phyloP scores from a whole-genome alignment of 768 basidiomycete species.

The Pholiota molesta region DNA sequence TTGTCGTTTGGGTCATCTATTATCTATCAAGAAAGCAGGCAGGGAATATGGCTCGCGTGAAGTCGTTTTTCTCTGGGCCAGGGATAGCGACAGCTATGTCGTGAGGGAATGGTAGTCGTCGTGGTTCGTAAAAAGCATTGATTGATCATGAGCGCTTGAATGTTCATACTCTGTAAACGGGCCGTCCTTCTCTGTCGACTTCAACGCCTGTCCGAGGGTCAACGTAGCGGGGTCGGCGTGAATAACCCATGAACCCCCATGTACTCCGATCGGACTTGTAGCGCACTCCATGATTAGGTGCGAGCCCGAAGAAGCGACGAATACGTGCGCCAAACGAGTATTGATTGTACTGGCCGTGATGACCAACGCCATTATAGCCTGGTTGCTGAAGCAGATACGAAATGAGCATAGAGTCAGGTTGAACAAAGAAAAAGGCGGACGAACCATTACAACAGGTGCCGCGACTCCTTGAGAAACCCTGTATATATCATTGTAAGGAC shows the following conservation, averaged over 20 bases:
- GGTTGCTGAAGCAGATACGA: slow-evolving; percentile 28
- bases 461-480: slow-evolving; percentile 26
- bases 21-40: background rate
- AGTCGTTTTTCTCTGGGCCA: background rate
- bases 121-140: background rate
- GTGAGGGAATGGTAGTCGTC: background rate
- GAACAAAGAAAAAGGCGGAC: slow-evolving; percentile 7
- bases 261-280: slow-evolving; percentile 46
- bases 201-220: slow-evolving; percentile 52
- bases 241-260: slow-evolving; percentile 62
- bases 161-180: slow-evolving; percentile 48
- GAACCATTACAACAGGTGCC: slow-evolving; percentile 33
- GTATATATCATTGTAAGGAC: slow-evolving; percentile 11
- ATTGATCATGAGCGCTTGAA: background rate
- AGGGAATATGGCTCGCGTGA: background rate
- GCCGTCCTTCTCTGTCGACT: slow-evolving; percentile 59
- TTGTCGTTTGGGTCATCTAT: background rate
- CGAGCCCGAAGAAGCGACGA: slow-evolving; percentile 57
- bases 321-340: slow-evolving; percentile 48
- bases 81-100: background rate
- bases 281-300: slow-evolving; percentile 40
- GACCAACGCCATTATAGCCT: slow-evolving; percentile 21
- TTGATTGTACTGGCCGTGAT: slow-evolving; percentile 29
- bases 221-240: slow-evolving; percentile 49
- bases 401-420: slow-evolving; percentile 1